A percentile compares a stretch with the other conserved stretches of the same genome.
These are phyloP conservation scores for Penicillium decumbens DNA, from an alignment of 2,329 filamentous ascomycete species.

Conservation along the genomic window DNA sequence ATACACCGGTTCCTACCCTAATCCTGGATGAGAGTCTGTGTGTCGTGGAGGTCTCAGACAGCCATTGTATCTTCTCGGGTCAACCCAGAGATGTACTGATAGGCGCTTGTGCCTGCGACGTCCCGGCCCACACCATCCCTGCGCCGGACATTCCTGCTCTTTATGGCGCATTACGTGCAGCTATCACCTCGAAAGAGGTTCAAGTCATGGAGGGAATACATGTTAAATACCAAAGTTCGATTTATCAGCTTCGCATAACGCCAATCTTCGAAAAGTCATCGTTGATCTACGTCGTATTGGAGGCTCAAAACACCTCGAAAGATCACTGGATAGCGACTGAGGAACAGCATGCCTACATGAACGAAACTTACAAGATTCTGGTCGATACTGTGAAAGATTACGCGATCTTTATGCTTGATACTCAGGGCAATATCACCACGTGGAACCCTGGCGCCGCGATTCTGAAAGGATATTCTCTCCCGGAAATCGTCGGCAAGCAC, in stretches of 20 bases:
- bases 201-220: conserved; percentile 35
- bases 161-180: conserved; percentile 36
- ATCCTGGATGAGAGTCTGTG: not conserved
- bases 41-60: conserved; percentile 43
- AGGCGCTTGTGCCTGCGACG: conserved; percentile 38
- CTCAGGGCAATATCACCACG: conserved; percentile 52
- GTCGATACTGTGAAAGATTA: conserved; percentile 60
- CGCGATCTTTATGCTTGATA: conserved; percentile 59
- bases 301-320: conserved; percentile 35
- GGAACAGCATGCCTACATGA: conserved; percentile 44
- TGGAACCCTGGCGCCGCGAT: conserved; percentile 56
- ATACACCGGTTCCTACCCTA: not conserved
- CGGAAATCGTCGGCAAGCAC: conserved; percentile 56
- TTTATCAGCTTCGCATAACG: conserved; percentile 36
- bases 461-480: conserved; percentile 52
- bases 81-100: conserved; percentile 35
- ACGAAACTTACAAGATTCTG: conserved; percentile 57
- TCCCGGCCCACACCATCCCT: conserved; percentile 33
- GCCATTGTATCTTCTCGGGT: conserved; percentile 37
- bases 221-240: conserved; percentile 10
- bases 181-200: conserved; percentile 34
- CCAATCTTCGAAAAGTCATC: conserved; percentile 42
- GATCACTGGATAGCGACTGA: conserved; percentile 26
- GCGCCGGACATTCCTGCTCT: conserved; percentile 36
- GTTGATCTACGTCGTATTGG: conserved; percentile 43